A percentile compares a stretch with the other conserved stretches of the same genome.
Evolutionary conservation across 805 yeast species (phyloP).

Genomic region (Candida schatavii): DNA sequence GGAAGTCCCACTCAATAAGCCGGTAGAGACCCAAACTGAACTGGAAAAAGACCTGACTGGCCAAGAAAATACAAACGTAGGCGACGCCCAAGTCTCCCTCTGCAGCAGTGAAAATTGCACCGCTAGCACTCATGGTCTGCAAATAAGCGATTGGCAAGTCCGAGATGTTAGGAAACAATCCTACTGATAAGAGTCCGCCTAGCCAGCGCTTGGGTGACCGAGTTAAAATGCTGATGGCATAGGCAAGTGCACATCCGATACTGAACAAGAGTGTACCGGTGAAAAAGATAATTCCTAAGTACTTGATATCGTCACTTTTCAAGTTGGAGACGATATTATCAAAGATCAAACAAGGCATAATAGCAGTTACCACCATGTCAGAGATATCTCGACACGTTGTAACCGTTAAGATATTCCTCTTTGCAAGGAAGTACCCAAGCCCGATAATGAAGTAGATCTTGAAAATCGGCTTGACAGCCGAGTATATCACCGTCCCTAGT

Average conservation of each 20-base stretch:
- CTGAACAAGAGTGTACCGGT: conserved; percentile 49
- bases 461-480: conserved; percentile 82
- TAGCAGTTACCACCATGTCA: conserved; percentile 61
- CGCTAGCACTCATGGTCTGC: conserved; percentile 66
- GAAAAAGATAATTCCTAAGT: conserved; percentile 60
- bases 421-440: conserved; percentile 64
- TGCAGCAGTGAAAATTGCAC: conserved; percentile 48
- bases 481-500: conserved; percentile 67
- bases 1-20: conserved; percentile 69
- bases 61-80: conserved; percentile 72
- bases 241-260: conserved; percentile 49
- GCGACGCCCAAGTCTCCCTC: conserved; percentile 80
- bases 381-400: conserved; percentile 69
- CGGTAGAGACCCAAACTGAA: conserved; percentile 77
- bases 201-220: conserved; percentile 71
- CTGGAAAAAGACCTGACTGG: conserved; percentile 62
- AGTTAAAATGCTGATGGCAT: conserved; percentile 41
- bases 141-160: conserved; percentile 85
- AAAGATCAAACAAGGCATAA: conserved; percentile 76
- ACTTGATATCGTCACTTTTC: conserved; percentile 64
- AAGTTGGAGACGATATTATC: conserved; percentile 67
- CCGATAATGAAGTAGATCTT: conserved; percentile 73
- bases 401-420: conserved; percentile 59
- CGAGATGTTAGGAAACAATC: conserved; percentile 73
- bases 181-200: conserved; percentile 72